Percentiles rank a stretch among this genome's conserved stretches.
phyloP scores from a whole-genome alignment of 148 eudicot genomes.

The Heliamphora exappendiculata region DNA sequence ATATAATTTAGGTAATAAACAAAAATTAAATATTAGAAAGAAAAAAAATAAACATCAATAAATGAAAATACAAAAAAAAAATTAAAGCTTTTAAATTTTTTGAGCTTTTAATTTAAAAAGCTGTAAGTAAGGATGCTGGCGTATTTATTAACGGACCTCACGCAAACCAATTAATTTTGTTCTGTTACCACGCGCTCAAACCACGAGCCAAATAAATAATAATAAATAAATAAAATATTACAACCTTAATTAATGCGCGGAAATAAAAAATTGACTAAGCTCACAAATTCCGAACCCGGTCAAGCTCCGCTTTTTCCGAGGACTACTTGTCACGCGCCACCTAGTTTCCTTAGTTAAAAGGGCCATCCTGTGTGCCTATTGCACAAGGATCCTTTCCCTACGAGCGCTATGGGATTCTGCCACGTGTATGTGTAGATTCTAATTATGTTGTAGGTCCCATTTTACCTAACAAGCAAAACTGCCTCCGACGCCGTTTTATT shows the following conservation, averaged over 20 bases:
- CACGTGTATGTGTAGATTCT: too few relatives aligned
- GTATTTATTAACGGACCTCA: too few relatives aligned
- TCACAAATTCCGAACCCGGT: conserved; percentile 7
- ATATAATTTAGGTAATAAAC: too few relatives aligned
- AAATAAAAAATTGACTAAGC: background rate
- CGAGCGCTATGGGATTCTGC: background rate
- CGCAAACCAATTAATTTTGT: background rate
- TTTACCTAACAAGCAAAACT: too few relatives aligned
- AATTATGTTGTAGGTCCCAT: too few relatives aligned
- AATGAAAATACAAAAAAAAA: background rate
- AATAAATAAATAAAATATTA: background rate
- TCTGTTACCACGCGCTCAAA: background rate
- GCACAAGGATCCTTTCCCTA: background rate
- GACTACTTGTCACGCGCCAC: background rate
- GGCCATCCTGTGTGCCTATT: background rate
- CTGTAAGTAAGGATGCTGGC: too few relatives aligned
- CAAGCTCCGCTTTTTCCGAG: conserved; percentile 5
- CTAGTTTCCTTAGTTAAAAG: background rate
- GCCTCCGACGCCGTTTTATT: too few relatives aligned
- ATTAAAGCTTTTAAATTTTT: too few relatives aligned
- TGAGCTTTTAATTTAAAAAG: too few relatives aligned
- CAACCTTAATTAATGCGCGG: background rate
- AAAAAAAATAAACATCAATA: too few relatives aligned
- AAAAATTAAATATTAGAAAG: too few relatives aligned
- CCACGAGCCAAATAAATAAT: background rate